Evolutionary conservation across 129 eudicot species (phyloP).

Genomic region (Deinandra increscens): DNA sequence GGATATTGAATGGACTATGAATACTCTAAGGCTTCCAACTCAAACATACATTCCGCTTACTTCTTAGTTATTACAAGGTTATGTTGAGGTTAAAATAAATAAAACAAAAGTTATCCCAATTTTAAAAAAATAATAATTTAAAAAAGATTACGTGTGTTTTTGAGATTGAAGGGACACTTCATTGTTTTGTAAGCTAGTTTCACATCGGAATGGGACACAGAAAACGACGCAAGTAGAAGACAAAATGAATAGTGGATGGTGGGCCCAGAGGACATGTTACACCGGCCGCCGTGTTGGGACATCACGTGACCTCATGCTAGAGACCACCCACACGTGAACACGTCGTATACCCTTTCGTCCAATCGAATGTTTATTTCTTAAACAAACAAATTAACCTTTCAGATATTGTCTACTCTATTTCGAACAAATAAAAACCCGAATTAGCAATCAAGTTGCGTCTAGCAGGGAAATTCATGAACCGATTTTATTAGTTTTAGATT

Average conservation of each 20-base stretch:
- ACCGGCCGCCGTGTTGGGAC: conserved; percentile 39
- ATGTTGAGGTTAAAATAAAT: no score
- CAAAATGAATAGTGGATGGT: conserved; percentile 18
- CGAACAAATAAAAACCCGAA: no score
- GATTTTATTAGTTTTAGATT: no score
- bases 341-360: conserved; percentile 28
- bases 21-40: no score
- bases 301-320: conserved; percentile 27
- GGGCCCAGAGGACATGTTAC: conserved; percentile 31
- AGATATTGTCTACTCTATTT: no score
- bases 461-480: no score
- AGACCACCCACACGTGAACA: conserved; percentile 38
- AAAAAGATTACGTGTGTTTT: not conserved
- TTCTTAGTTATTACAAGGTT: no score
- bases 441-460: no score
- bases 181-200: no score
- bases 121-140: not conserved
- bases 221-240: not conserved
- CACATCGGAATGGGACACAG: conserved; percentile 10
- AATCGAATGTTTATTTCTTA: conserved; percentile 11
- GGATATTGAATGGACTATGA: no score
- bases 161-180: conserved; percentile 23
- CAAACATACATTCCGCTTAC: no score
- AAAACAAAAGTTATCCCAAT: no score
- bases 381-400: not conserved